Conservation (phyloP, 768 basidiomycete genomes). For the Agrocybe praecox region DNA sequence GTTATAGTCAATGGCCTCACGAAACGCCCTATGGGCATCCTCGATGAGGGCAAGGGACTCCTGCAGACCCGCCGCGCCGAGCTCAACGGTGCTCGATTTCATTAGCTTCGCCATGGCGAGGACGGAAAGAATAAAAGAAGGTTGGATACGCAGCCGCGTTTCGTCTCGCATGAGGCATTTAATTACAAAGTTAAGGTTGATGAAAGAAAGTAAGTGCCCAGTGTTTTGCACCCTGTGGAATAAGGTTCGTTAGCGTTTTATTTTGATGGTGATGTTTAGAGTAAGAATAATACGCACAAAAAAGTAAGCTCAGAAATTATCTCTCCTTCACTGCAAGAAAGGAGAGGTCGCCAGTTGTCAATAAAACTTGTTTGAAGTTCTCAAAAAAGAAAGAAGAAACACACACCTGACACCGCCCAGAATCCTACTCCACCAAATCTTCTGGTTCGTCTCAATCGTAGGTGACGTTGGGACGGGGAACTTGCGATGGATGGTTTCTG, state of each 20-base stretch:
- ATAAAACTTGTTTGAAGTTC: not conserved
- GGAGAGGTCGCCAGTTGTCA: not conserved
- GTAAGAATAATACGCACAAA: conserved; percentile 22
- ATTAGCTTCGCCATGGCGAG: conserved; percentile 74
- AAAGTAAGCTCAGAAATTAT: conserved; percentile 30
- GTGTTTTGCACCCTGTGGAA: conserved; percentile 60
- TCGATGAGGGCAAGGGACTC: conserved; percentile 61
- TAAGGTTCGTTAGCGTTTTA: not conserved
- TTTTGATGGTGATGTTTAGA: not conserved
- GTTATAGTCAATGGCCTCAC: conserved; percentile 48
- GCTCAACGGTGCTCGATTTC: conserved; percentile 70
- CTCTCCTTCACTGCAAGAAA: conserved; percentile 11
- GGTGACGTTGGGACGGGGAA: conserved; percentile 36
- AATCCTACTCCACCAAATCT: conserved; percentile 47
- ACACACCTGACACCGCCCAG: conserved; percentile 38
- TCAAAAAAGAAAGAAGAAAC: too few relatives aligned
- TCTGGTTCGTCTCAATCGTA: conserved; percentile 33
- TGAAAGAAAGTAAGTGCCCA: conserved; percentile 69
- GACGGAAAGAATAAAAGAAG: conserved; percentile 67
- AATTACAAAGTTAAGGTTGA: conserved; percentile 59
- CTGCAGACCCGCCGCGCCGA: conserved; percentile 51
- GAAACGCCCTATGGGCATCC: conserved; percentile 56
- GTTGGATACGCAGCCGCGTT: conserved; percentile 62
- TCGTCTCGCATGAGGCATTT: conserved; percentile 52
- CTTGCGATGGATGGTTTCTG: conserved; percentile 29